A percentile compares a stretch with the other conserved stretches of the same genome.
phyloP scores from a whole-genome alignment of 306 rosid genomes.

The Luffa acutangula region DNA sequence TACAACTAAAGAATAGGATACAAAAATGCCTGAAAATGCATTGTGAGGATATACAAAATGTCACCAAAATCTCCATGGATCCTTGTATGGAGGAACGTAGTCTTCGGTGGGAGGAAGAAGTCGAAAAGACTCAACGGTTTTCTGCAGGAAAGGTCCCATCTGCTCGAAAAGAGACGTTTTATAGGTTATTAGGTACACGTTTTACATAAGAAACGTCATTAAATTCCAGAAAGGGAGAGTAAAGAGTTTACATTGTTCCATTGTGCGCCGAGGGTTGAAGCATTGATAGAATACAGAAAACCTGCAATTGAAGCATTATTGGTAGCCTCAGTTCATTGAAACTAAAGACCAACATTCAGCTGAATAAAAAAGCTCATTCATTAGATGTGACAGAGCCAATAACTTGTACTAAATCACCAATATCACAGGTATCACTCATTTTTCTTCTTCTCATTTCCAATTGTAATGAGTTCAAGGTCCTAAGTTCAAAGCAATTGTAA shows the following conservation, averaged over 20 bases:
- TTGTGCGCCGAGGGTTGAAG: slow-evolving; percentile 72
- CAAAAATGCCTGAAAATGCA: background rate
- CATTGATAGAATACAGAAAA: slow-evolving; percentile 70
- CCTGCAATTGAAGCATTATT: slow-evolving; percentile 38
- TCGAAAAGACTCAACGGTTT: slow-evolving; percentile 71
- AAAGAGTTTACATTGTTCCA: slow-evolving; percentile 64
- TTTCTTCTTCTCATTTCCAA: background rate
- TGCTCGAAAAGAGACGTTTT: slow-evolving; percentile 14
- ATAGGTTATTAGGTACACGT: background rate
- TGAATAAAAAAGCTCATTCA: background rate
- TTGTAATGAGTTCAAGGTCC: background rate
- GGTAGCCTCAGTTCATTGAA: background rate
- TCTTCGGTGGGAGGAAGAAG: slow-evolving; percentile 68
- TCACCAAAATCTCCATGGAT: slow-evolving; percentile 99
- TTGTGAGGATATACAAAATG: background rate
- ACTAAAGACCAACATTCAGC: background rate
- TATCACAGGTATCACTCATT: background rate
- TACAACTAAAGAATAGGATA: background rate
- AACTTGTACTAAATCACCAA: background rate
- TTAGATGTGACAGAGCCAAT: background rate
- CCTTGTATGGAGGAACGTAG: slow-evolving; percentile 89
- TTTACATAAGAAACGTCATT: background rate
- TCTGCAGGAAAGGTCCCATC: slow-evolving; percentile 71
- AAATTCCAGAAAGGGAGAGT: slow-evolving; percentile 14
- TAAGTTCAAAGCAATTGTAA: background rate